Conservation (phyloP, 1,284 basidiomycete genomes). For the Schizophyllum commune region DNA sequence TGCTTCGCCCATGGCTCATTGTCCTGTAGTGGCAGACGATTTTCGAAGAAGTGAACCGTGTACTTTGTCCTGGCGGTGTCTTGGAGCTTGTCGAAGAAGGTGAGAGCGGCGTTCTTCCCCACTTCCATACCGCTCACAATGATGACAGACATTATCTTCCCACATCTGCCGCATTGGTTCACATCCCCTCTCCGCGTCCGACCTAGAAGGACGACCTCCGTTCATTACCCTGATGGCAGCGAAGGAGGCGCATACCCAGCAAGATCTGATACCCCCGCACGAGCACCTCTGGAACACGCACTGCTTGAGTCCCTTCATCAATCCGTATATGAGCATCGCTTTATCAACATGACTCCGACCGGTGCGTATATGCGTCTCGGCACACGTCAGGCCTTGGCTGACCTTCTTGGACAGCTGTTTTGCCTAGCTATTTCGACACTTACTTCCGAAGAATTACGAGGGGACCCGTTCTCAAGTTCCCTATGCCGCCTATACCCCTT, state of each 20-base stretch:
- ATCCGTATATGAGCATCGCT: slow-evolving; percentile 56
- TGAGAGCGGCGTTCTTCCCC: slow-evolving; percentile 17
- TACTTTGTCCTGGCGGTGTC: slow-evolving; percentile 60
- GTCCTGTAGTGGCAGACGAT: slow-evolving; percentile 52
- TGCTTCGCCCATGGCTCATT: neutral
- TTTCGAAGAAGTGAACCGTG: slow-evolving; percentile 67
- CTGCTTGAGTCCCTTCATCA: slow-evolving; percentile 57
- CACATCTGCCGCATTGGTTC: slow-evolving; percentile 57
- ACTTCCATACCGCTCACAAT: neutral
- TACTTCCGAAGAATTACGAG: slow-evolving; percentile 60
- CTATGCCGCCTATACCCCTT: slow-evolving; percentile 64
- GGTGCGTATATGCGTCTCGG: slow-evolving; percentile 26
- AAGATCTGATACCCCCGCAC: slow-evolving; percentile 23
- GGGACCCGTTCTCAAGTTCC: slow-evolving; percentile 54
- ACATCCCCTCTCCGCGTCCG: slow-evolving; percentile 48
- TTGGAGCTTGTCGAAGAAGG: slow-evolving; percentile 68
- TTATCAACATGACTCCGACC: slow-evolving; percentile 59
- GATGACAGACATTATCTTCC: slow-evolving; percentile 51
- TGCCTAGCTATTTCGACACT: slow-evolving; percentile 64
- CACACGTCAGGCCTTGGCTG: neutral
- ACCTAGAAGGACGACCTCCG: slow-evolving; percentile 35
- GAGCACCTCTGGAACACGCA: slow-evolving; percentile 47
- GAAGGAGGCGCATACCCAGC: slow-evolving; percentile 22
- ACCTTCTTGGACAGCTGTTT: slow-evolving; percentile 36
- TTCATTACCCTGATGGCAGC: slow-evolving; percentile 40